A percentile compares a stretch with the other conserved stretches of the same genome.
Evolutionary conservation across 2,329 filamentous ascomycete species (phyloP).

Genomic region (Botrytis medusae): DNA sequence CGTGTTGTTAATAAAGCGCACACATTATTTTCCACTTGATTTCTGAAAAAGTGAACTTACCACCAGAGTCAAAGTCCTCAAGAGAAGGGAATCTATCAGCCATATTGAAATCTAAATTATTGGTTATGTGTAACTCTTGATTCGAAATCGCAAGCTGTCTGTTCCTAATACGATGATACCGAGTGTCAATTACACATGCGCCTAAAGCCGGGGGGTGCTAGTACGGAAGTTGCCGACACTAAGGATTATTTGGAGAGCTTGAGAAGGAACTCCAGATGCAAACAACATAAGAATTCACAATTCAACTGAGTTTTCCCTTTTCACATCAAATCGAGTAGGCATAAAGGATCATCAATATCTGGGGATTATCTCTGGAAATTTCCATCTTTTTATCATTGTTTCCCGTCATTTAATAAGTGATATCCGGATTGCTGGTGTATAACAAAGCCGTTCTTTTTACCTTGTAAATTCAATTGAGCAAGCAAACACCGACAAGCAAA

Average conservation of each 20-base stretch:
- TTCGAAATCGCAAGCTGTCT: conserved; percentile 23
- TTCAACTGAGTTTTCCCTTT: conserved; percentile 3
- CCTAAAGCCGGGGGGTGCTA: not conserved
- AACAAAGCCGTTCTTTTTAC: conserved; percentile 11
- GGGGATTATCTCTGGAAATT: not conserved
- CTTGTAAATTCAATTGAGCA: conserved; percentile 5
- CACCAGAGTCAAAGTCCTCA: conserved; percentile 58
- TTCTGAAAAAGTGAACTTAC: conserved; percentile 31
- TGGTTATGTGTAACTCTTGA: conserved; percentile 18
- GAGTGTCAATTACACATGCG: conserved; percentile 11
- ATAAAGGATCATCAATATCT: not conserved
- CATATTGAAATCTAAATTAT: conserved; percentile 44
- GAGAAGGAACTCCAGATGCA: conserved; percentile 10
- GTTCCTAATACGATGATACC: conserved; percentile 9
- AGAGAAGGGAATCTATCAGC: conserved; percentile 60
- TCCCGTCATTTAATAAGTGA: not conserved
- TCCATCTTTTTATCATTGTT: not conserved
- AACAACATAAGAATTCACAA: conserved; percentile 12
- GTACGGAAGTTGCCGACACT: conserved; percentile 22
- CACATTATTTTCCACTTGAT: conserved; percentile 15
- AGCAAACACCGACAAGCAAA: conserved; percentile 12
- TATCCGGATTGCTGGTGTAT: not conserved
- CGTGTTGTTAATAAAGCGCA: conserved; percentile 26
- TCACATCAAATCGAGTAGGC: not conserved
- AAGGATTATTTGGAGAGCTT: conserved; percentile 21